Evolutionary conservation across 331 rosid genomes (phyloP), one percentile per base, ranked within the genome.

Genomic region (Rosa hybrid): DNA sequence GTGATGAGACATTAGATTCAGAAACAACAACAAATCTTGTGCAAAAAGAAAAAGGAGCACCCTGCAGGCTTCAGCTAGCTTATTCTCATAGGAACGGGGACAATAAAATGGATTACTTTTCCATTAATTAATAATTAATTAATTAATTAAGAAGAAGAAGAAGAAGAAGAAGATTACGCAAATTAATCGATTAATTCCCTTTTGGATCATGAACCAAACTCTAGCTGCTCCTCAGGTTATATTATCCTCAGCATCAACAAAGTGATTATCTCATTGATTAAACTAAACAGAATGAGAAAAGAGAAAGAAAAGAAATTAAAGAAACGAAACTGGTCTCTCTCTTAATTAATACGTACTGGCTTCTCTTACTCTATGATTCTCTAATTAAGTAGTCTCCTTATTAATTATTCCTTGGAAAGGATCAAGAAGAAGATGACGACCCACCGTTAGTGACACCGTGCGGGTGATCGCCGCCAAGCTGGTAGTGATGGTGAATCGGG

Each of bases 381-480:
- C 74, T 65, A 64, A 70, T 45, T 70, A 12, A 91, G 86, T 67
- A 38, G 85, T 64, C 70, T 6, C 80, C 77, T 79, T 57, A 48
- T 49, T 68, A 46, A 65, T 84, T 83, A 48, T 75, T 68, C 75
- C 77, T 68, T 76, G 72, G 65, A 21, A 72, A 83, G 77, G 83
- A 84, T 91, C 84, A 95, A 88, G 98, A 93, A 77, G 99, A 91
- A 41, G 98, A 95, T 42, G 97, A 95, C 0, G 97, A 95, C 76
- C 96, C 97, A 88, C 96, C 97, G 88, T 95, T 93, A 71, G 92
- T 86, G 49, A 83, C 96, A 65, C 68, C 88, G 74, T 90, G 94
- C 17, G 84, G 86, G 8, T 82, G 88, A 30, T 80, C 77, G 12
- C 38, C 56, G n/a, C 64, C 63, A 4, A 81, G 85, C 78, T 82